Base-by-base conservation (phyloP, 768 basidiomycete genomes). In the Psilocybe subaeruginosa region DNA sequence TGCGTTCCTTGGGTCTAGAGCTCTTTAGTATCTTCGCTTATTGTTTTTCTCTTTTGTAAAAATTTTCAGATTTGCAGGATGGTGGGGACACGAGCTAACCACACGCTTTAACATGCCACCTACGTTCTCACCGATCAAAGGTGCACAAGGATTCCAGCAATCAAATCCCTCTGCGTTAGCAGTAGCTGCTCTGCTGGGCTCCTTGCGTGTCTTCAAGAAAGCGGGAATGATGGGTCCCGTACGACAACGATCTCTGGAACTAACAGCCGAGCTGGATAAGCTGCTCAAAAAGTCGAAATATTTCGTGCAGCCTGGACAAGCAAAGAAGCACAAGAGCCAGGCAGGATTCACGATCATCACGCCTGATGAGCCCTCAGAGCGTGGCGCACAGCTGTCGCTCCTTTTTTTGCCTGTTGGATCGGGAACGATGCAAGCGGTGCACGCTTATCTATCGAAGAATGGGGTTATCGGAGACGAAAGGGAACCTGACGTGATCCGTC, bases 81-180 rank as follows among this genome's bases (percentile, higher is more conserved):
- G 97, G 97, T 99, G 97, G 97, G 97, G 97, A 48, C 95, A 98
- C 73, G 87, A 94, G 68, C 82, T 88, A 30, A 70, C 78, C 56
- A 96, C 95, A 41, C 89, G 97, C 31, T 99, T 99, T 79, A 78
- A 83, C 57, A 99, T 99, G 97, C 89, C 91, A 29, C 80, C 89
- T 11, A 79, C 70, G 54, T 99, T 97, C 77, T 84, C 84, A 51
- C 90, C 95, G 8, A 91, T 93, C 63, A 82, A 81, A 17, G 97
- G 97, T 57, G 97, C 97, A 0, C 91, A 94, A 73, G 95, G 95
- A 45, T 98, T 92, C 77, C 96, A 97, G 72, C 91, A 97, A 74
- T 98, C 96, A 41, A 99, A 98, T 76, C 95, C 97, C 8, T 90
- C 88, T 58, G 87, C 92, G 37, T 78, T 99, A 62, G 83, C 87